phyloP scores from a whole-genome alignment of 768 basidiomycete genomes.

The Boletus sp. region DNA sequence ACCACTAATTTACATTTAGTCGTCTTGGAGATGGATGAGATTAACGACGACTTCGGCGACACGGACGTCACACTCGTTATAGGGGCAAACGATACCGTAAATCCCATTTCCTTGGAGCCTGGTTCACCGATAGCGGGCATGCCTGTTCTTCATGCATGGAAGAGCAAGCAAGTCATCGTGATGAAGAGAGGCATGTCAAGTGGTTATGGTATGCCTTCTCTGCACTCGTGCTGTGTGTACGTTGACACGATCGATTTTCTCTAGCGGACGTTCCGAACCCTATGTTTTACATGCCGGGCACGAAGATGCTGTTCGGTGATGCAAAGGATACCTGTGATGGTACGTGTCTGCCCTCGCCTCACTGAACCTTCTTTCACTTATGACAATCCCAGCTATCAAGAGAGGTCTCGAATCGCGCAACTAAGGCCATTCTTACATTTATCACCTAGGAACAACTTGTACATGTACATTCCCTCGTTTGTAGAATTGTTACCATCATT shows the following conservation, averaged over 20 bases:
- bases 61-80: slow-evolving; percentile 91
- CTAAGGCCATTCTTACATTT: slow-evolving; percentile 3
- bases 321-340: slow-evolving; percentile 91
- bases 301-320: slow-evolving; percentile 91
- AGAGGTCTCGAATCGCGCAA: slow-evolving; percentile 48
- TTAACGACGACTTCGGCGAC: slow-evolving; percentile 87
- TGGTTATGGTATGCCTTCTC: slow-evolving; percentile 64
- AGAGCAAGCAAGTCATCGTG: slow-evolving; percentile 88
- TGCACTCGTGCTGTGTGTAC: not conserved
- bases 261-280: slow-evolving; percentile 89
- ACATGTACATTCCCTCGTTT: slow-evolving; percentile 23
- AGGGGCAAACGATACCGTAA: slow-evolving; percentile 91
- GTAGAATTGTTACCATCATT: slow-evolving; percentile 5
- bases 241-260: not conserved
- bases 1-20: slow-evolving; percentile 47
- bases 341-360: slow-evolving; percentile 27
- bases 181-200: slow-evolving; percentile 92
- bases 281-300: slow-evolving; percentile 90
- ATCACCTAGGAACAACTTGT: slow-evolving; percentile 3
- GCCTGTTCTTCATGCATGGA: slow-evolving; percentile 92
- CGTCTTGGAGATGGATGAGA: slow-evolving; percentile 92
- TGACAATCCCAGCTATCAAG: slow-evolving; percentile 49
- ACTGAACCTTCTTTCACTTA: not conserved
- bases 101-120: slow-evolving; percentile 84
- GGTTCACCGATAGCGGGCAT: slow-evolving; percentile 89